phyloP scores from a whole-genome alignment of 805 yeast genomes.

The Sugiyamaella qingdaonensis region DNA sequence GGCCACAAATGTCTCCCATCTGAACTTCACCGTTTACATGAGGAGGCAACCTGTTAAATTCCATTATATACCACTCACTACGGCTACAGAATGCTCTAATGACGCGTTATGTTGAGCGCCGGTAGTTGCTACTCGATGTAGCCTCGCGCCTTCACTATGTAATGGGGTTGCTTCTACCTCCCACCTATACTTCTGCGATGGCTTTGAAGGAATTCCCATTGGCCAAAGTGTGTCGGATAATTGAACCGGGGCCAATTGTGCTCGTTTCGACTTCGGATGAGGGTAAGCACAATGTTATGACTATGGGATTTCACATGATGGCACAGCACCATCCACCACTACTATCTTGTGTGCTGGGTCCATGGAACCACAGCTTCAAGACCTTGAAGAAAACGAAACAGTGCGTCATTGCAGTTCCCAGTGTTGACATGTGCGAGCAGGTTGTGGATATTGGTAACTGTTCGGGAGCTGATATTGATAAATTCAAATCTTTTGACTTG shows the following conservation, averaged over 20 bases:
- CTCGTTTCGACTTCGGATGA: conserved; percentile 10
- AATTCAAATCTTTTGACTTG: conserved; percentile 4
- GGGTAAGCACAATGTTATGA: conserved; percentile 9
- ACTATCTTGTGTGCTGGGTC: conserved; percentile 11
- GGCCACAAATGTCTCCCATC: too few relatives aligned
- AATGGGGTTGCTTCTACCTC: background rate
- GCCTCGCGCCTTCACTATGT: too few relatives aligned
- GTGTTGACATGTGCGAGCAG: conserved; percentile 6
- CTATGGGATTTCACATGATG: conserved; percentile 18
- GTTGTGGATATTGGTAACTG: conserved; percentile 17
- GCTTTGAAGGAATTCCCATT: conserved; percentile 10
- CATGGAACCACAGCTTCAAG: conserved; percentile 13
- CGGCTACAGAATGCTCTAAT: too few relatives aligned
- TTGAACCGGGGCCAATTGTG: conserved; percentile 16
- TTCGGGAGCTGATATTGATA: conserved; percentile 12
- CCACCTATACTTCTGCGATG: background rate
- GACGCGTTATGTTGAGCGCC: too few relatives aligned
- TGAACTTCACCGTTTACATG: too few relatives aligned
- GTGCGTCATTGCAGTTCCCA: conserved; percentile 14
- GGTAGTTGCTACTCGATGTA: too few relatives aligned
- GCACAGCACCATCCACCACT: conserved; percentile 14
- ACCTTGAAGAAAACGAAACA: conserved; percentile 11
- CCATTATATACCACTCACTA: too few relatives aligned
- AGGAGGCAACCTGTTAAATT: too few relatives aligned
- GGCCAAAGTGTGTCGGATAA: conserved; percentile 11